A percentile compares a stretch with the other conserved stretches of the same genome.
Conservation (phyloP, 2,329 filamentous ascomycete species). For the Curvularia eragrostidis region DNA sequence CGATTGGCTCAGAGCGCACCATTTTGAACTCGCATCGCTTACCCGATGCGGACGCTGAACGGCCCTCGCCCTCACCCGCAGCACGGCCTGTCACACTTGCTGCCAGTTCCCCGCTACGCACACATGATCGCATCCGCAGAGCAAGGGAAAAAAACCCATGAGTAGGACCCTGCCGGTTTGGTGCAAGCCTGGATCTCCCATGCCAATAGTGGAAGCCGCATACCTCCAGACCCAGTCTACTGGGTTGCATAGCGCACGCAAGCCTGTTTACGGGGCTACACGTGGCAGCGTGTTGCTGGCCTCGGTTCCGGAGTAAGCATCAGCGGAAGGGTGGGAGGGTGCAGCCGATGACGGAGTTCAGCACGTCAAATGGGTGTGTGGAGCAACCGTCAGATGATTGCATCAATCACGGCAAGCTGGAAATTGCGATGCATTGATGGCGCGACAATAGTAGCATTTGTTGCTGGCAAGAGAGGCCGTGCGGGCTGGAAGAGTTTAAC, state of each 20-base stretch:
- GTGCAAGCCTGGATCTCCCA: slow-evolving; percentile 16
- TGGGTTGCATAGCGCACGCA: slow-evolving; percentile 13
- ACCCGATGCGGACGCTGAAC: slow-evolving; percentile 38
- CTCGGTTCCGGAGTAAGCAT: slow-evolving; percentile 22
- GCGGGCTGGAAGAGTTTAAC: slow-evolving; percentile 13
- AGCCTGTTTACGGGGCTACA: slow-evolving; percentile 39
- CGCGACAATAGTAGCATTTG: slow-evolving; percentile 15
- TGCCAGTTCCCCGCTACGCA: slow-evolving; percentile 27
- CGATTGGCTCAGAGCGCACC: slow-evolving; percentile 34
- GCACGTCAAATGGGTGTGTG: slow-evolving; percentile 10
- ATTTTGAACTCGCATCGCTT: slow-evolving; percentile 40
- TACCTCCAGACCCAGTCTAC: slow-evolving; percentile 26
- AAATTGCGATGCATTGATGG: slow-evolving; percentile 22
- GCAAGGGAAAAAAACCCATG: slow-evolving; percentile 10
- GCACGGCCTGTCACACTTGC: slow-evolving; percentile 43
- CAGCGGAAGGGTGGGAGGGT: slow-evolving; percentile 23
- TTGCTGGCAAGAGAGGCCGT: slow-evolving; percentile 1
- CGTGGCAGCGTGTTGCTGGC: slow-evolving; percentile 48
- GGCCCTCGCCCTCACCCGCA: slow-evolving; percentile 41
- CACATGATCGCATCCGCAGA: slow-evolving; percentile 27
- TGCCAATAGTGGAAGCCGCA: slow-evolving; percentile 25
- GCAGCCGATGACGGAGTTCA: slow-evolving; percentile 31
- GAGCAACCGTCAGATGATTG: slow-evolving; percentile 19
- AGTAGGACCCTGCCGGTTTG: slow-evolving; percentile 15
- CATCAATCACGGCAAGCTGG: slow-evolving; percentile 14